Percentiles rank a stretch among this genome's conserved stretches.
Evolutionary conservation across 371 early-diverging fungal genomes (phyloP).

Genomic region (Cokeromyces recurvatus): DNA sequence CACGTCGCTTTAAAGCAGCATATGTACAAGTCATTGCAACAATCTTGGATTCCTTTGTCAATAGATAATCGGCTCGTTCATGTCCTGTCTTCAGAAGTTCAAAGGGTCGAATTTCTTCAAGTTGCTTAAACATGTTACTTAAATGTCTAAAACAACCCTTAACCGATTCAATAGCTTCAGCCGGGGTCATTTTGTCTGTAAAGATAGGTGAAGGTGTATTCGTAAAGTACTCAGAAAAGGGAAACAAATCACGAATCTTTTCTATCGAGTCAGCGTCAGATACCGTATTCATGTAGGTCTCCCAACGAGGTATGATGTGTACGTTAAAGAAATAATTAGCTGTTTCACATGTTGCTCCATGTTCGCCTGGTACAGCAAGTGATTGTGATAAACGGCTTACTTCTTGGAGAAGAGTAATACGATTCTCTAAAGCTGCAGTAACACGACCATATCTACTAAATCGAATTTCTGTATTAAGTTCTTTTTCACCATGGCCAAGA

Average conservation of each 20-base stretch:
- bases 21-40: constrained; percentile 97
- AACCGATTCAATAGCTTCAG: constrained; percentile 54
- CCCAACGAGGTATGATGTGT: constrained; percentile 78
- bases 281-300: constrained; percentile 43
- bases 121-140: constrained; percentile 63
- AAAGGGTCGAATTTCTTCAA: constrained; percentile 84
- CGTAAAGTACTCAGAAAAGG: constrained; percentile 76
- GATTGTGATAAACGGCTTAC: constrained; percentile 75
- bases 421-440: constrained; percentile 81
- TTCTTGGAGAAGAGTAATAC: constrained; percentile 66
- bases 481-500: constrained; percentile 93
- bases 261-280: constrained; percentile 17
- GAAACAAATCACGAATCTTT: constrained; percentile 55
- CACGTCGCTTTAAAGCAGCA: constrained; percentile 84
- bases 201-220: constrained; percentile 76
- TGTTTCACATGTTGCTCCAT: constrained; percentile 91
- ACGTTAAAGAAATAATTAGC: constrained; percentile 83
- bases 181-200: constrained; percentile 37
- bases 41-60: constrained; percentile 92
- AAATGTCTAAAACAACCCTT: constrained; percentile 82
- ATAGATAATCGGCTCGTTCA: constrained; percentile 86
- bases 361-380: constrained; percentile 71
- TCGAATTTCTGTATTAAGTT: constrained; percentile 70
- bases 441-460: constrained; percentile 94
- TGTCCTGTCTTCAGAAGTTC: constrained; percentile 77